Evolutionary conservation across 805 yeast genomes (phyloP).

Genomic region (Myxozyma monticola): DNA sequence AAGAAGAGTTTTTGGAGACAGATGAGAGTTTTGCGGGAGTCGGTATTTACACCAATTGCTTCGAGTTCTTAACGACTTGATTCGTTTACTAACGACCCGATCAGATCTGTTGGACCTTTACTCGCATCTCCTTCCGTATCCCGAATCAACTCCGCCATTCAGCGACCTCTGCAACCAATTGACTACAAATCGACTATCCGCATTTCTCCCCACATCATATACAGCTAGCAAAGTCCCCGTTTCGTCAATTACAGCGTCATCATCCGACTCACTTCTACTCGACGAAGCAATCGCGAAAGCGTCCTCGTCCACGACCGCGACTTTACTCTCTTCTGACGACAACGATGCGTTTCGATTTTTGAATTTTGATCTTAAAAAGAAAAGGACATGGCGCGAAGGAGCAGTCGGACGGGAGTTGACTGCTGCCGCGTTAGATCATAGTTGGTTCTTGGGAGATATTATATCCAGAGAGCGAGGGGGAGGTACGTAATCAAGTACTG

Average conservation of each 20-base stretch:
- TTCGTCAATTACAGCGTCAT: conserved; percentile 52
- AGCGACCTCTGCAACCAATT: conserved; percentile 30
- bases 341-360: conserved; percentile 46
- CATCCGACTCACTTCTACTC: conserved; percentile 40
- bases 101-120: conserved; percentile 39
- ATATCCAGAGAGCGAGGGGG: conserved; percentile 31
- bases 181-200: conserved; percentile 36
- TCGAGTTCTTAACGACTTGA: not conserved
- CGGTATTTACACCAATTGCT: not conserved
- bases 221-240: conserved; percentile 25
- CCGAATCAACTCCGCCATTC: conserved; percentile 41
- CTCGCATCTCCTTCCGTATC: conserved; percentile 46
- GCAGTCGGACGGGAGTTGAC: conserved; percentile 48
- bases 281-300: conserved; percentile 20
- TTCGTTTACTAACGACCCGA: not conserved
- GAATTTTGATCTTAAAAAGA: conserved; percentile 42
- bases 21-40: not conserved
- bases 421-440: conserved; percentile 56
- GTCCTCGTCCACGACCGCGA: not conserved
- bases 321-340: not conserved
- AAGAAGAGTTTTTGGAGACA: conserved; percentile 36
- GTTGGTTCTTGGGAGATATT: conserved; percentile 54
- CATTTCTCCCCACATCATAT: conserved; percentile 34
- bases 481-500: no score
- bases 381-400: conserved; percentile 42